These are phyloP conservation scores for Ilyonectria sp. DNA, from an alignment of 2,329 filamentous ascomycete genomes.

Conservation along the genomic window DNA sequence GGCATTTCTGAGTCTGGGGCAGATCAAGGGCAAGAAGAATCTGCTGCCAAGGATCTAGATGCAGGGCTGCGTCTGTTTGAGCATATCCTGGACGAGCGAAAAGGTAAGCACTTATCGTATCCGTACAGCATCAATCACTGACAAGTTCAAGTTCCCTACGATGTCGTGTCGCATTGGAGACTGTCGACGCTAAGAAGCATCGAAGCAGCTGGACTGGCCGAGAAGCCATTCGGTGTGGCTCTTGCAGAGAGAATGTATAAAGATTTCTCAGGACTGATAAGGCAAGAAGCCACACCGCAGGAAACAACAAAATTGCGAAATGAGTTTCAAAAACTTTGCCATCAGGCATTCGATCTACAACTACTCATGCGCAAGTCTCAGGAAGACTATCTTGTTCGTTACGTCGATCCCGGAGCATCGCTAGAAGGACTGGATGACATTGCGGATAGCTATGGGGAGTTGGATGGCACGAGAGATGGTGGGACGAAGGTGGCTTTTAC, in stretches of 20 bases:
- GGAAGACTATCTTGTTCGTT: background rate
- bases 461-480: background rate
- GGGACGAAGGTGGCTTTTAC: constrained; percentile 1
- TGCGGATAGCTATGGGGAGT: constrained; percentile 1
- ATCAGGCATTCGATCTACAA: constrained; percentile 10
- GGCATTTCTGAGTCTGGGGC: background rate
- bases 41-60: background rate
- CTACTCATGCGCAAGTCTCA: constrained; percentile 22
- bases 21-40: background rate
- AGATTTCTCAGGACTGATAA: background rate
- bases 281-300: constrained; percentile 1
- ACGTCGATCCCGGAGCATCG: background rate
- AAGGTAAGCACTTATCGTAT: background rate
- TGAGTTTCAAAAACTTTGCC: background rate
- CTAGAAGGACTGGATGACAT: background rate
- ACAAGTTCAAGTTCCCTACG: background rate
- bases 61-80: constrained; percentile 6
- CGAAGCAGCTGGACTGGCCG: background rate
- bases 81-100: background rate
- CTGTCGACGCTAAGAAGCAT: constrained; percentile 16
- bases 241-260: constrained; percentile 14
- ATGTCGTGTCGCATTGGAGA: constrained; percentile 17
- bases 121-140: background rate
- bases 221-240: background rate
- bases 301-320: background rate